phyloP scores from a whole-genome alignment of 2,329 filamentous ascomycete species.

The Claviceps quebecensis region DNA sequence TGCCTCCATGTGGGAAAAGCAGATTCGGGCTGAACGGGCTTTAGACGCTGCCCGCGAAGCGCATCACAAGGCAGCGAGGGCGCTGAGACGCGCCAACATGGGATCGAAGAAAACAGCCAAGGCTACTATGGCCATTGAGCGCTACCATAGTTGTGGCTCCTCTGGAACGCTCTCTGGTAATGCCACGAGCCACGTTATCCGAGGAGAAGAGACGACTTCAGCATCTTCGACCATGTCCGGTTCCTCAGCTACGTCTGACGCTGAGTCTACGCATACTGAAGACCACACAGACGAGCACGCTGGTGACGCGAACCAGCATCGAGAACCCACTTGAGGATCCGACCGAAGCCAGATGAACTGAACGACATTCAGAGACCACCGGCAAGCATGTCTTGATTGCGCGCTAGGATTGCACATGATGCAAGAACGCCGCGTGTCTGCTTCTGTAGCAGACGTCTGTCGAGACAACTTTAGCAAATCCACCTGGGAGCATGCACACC shows the following conservation, averaged over 20 bases:
- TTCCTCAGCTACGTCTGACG: conserved; percentile 22
- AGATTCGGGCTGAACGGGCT: conserved; percentile 64
- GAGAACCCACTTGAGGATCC: background rate
- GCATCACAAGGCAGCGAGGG: conserved; percentile 20
- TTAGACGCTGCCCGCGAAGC: conserved; percentile 22
- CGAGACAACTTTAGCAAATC: background rate
- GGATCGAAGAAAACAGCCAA: conserved; percentile 21
- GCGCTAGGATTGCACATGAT: too few relatives aligned
- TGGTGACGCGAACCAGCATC: background rate
- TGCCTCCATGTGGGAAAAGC: conserved; percentile 77
- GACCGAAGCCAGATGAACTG: too few relatives aligned
- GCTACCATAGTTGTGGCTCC: conserved; percentile 31
- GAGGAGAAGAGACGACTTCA: conserved; percentile 17
- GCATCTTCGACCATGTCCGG: conserved; percentile 13
- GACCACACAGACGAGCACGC: conserved; percentile 3
- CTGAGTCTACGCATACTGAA: conserved; percentile 21
- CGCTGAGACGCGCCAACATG: conserved; percentile 36
- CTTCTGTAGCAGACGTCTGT: background rate
- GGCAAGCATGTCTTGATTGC: too few relatives aligned
- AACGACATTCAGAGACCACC: too few relatives aligned
- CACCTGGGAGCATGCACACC: background rate
- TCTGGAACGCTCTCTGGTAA: conserved; percentile 26
- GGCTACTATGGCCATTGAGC: conserved; percentile 31
- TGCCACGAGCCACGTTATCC: conserved; percentile 18
- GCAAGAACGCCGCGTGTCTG: background rate